phyloP scores from a whole-genome alignment of 805 yeast genomes.

The Jamesozyma lodderae region DNA sequence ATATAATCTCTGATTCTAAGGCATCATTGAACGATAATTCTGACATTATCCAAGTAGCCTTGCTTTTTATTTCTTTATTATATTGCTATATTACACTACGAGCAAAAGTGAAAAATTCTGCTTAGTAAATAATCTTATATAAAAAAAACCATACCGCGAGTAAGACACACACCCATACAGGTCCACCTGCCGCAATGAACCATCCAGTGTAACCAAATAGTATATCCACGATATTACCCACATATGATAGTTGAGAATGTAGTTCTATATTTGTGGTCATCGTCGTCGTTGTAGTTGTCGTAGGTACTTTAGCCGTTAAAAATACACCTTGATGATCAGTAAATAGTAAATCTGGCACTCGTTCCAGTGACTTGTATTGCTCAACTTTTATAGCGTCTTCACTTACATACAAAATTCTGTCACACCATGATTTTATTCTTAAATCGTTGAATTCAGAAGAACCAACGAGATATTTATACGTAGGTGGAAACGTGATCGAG shows the following conservation, averaged over 20 bases:
- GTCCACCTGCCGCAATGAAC: conserved; percentile 9
- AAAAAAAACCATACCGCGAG: background rate
- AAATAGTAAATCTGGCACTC: conserved; percentile 32
- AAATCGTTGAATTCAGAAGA: conserved; percentile 42
- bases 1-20: conserved; percentile 1
- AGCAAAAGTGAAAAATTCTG: background rate
- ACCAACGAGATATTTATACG: conserved; percentile 60
- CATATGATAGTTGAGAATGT: background rate
- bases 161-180: conserved; percentile 10
- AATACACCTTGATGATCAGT: conserved; percentile 83
- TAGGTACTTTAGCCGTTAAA: conserved; percentile 41
- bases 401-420: conserved; percentile 56
- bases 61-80: no score
- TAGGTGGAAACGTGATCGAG: conserved; percentile 60
- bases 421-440: conserved; percentile 86
- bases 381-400: conserved; percentile 28
- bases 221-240: conserved; percentile 9
- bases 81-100: no score
- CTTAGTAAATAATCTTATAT: background rate
- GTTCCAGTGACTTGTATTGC: conserved; percentile 40
- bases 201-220: conserved; percentile 25
- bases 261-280: background rate
- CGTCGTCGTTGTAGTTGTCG: background rate
- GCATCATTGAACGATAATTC: background rate
- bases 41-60: background rate